Evolutionary conservation across 805 yeast genomes (phyloP), one percentile per base, ranked within the genome.

Genomic region (Sugiyamaella floridensis): DNA sequence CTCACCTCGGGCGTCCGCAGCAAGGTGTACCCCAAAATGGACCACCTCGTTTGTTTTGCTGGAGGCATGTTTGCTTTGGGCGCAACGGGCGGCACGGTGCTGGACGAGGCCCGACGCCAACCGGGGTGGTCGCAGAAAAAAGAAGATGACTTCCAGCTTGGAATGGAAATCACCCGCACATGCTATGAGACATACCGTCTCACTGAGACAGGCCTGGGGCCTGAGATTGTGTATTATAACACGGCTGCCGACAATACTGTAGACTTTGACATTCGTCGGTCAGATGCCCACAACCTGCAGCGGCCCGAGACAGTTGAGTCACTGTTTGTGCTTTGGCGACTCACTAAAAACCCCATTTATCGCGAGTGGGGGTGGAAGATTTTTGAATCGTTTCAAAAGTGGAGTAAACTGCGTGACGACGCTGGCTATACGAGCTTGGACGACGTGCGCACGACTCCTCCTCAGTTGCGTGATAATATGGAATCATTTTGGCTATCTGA

Each of bases 401-500:
- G 83, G 66, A 74, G 89, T 0, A 72, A 73, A 57, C 73, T 83
- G 9, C 70, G 71, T 44, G 63, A 67, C 7, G 71, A 71, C 26
- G 76, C 74, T 6, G 77, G 81, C 3, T 89, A 80, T 66, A 76
- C 88, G 1, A 79, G 86, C 8, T 69, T 89, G 58, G 71, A 76
- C 48, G 87, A 86, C 65, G 90, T 88, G 46, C 79, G 86, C 1
- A 57, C 61, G 1, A 57, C 71, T 7, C 80, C 82, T 34, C 82
- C 90, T 2, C 63, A 65, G 18, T 67, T 66, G 56, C 69, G 76
- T 50, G 93, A 90, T 67, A 87, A 86, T 63, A 79, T 86, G 80
- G 97, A 89, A 69, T 84, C 95, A 18, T 89, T 88, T 74, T 90
- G 97, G 97, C 75, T 87, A 44, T 90, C 96, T 1, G 97, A 90